phyloP scores from a whole-genome alignment of 75 land plant species.

The Sequoiadendron giganteum region DNA sequence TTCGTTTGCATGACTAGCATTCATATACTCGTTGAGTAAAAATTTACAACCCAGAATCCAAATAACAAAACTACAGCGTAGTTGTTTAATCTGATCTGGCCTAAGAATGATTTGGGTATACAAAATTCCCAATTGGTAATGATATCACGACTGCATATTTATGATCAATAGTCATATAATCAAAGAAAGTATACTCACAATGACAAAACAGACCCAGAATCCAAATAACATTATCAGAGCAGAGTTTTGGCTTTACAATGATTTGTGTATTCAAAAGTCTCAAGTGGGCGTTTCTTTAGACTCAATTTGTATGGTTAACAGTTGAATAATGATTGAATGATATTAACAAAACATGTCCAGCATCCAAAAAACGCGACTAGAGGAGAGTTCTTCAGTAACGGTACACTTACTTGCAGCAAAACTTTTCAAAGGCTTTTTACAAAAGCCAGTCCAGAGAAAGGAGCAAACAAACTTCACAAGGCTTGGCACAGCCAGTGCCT shows the following conservation, averaged over 20 bases:
- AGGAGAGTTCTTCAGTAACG: background rate
- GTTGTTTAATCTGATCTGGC: background rate
- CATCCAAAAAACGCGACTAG: background rate
- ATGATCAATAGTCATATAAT: background rate
- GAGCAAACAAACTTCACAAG: background rate
- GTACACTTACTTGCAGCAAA: slow-evolving; percentile 4
- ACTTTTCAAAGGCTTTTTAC: background rate
- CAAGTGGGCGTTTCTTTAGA: background rate
- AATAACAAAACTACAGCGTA: background rate
- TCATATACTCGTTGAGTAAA: background rate
- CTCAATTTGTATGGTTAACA: background rate
- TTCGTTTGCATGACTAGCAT: too few species aligned
- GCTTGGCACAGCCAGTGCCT: background rate
- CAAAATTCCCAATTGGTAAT: background rate
- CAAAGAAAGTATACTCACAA: background rate
- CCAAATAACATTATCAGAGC: background rate
- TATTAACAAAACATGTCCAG: background rate
- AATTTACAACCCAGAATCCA: background rate
- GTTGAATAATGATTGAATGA: background rate
- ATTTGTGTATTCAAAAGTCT: background rate
- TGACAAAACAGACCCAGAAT: background rate
- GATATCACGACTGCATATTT: background rate
- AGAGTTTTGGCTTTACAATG: background rate
- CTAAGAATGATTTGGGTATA: background rate
- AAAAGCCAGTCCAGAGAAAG: background rate